These are phyloP conservation scores for Globisporangium rhizosaccharum DNA, from an alignment of 352 stramenopile species.

Conservation along the genomic window DNA sequence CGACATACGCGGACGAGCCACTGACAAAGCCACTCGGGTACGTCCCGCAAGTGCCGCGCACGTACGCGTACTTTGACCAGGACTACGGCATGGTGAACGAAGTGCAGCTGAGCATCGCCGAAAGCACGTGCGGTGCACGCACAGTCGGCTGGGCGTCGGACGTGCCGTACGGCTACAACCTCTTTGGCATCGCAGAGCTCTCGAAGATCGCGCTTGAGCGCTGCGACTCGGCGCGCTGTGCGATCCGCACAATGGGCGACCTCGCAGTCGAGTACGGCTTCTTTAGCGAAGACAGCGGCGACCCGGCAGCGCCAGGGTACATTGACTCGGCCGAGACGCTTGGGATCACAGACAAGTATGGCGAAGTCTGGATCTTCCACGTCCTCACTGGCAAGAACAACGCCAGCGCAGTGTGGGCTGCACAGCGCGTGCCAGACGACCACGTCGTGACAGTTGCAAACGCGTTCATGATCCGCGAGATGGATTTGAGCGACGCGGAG, in stretches of 20 bases:
- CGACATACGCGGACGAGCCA: slow-evolving; percentile 19
- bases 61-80: slow-evolving; percentile 92
- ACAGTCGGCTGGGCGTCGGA: slow-evolving; percentile 70
- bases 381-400: slow-evolving; percentile 88
- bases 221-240: slow-evolving; percentile 72
- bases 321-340: slow-evolving; percentile 82
- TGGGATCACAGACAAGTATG: slow-evolving; percentile 77
- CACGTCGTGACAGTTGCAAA: slow-evolving; percentile 91
- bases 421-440: slow-evolving; percentile 88
- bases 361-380: slow-evolving; percentile 94
- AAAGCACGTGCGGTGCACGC: slow-evolving; percentile 90
- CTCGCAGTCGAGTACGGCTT: slow-evolving; percentile 91
- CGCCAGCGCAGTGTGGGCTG: slow-evolving; percentile 88
- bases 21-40: slow-evolving; percentile 63
- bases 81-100: slow-evolving; percentile 96
- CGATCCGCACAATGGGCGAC: slow-evolving; percentile 88
- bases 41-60: slow-evolving; percentile 89
- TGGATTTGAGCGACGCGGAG: slow-evolving; percentile 70
- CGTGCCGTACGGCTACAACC: slow-evolving; percentile 63
- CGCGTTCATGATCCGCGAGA: slow-evolving; percentile 90
- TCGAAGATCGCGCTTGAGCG: slow-evolving; percentile 90
- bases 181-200: slow-evolving; percentile 90
- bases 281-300: slow-evolving; percentile 88
- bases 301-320: slow-evolving; percentile 49
- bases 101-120: slow-evolving; percentile 89